These are phyloP conservation scores for Neoarthrinium moseri DNA, from an alignment of 2,329 filamentous ascomycete species.

Conservation along the genomic window DNA sequence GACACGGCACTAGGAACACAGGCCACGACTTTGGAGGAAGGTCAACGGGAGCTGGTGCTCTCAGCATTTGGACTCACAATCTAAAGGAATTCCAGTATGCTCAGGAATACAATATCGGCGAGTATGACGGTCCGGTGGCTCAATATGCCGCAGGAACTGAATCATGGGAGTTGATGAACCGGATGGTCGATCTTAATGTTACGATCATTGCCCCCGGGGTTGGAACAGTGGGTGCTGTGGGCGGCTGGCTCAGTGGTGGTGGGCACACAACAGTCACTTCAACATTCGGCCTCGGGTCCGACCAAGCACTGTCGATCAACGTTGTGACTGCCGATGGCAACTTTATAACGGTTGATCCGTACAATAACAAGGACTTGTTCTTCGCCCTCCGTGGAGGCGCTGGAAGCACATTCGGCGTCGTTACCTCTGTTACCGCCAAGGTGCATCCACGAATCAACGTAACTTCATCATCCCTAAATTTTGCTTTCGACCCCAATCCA, in stretches of 20 bases:
- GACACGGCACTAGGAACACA: conserved; percentile 43
- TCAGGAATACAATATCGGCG: conserved; percentile 25
- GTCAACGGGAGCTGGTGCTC: conserved; percentile 42
- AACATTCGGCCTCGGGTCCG: conserved; percentile 47
- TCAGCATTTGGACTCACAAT: conserved; percentile 50
- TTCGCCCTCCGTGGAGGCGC: conserved; percentile 57
- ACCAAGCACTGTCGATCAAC: conserved; percentile 46
- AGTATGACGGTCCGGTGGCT: conserved; percentile 29
- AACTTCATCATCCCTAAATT: conserved; percentile 17
- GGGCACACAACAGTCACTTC: conserved; percentile 47
- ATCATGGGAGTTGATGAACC: conserved; percentile 30
- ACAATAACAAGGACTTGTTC: conserved; percentile 51
- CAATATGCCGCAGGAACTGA: conserved; percentile 31
- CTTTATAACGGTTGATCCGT: conserved; percentile 41
- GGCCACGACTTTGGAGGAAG: conserved; percentile 47
- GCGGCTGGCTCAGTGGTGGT: conserved; percentile 51
- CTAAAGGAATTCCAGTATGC: conserved; percentile 41
- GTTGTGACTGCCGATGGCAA: conserved; percentile 46
- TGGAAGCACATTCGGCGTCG: conserved; percentile 31
- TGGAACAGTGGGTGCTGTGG: conserved; percentile 38
- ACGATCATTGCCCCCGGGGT: conserved; percentile 30
- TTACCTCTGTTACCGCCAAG: conserved; percentile 29
- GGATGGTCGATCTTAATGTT: conserved; percentile 29
- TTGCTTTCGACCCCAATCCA: neutral
- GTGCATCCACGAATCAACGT: conserved; percentile 21